phyloP scores from a whole-genome alignment of 306 rosid species.

The Carpinus viminea region DNA sequence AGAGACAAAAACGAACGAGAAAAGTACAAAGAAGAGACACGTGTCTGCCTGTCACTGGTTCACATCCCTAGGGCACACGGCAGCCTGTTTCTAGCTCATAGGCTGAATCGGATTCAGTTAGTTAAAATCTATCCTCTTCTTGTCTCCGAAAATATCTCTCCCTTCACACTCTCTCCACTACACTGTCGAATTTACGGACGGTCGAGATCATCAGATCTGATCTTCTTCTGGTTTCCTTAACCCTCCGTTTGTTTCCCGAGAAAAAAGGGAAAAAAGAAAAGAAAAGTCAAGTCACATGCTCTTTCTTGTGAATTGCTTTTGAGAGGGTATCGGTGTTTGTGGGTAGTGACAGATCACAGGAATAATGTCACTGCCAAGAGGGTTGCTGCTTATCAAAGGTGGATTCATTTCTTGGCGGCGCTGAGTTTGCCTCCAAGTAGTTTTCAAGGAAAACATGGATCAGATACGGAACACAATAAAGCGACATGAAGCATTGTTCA shows the following conservation, averaged over 20 bases:
- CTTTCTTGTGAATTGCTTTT: too few relatives aligned
- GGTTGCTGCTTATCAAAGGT: neutral
- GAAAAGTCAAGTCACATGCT: too few relatives aligned
- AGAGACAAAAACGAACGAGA: neutral
- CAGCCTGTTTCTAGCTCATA: neutral
- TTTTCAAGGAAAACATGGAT: neutral
- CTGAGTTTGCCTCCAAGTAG: neutral
- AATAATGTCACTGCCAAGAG: neutral
- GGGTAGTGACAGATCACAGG: neutral
- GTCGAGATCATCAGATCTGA: neutral
- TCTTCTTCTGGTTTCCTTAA: neutral
- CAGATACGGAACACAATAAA: neutral
- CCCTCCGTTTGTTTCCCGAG: neutral
- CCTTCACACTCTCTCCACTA: too few relatives aligned
- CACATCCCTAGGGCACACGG: neutral
- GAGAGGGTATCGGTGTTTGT: neutral
- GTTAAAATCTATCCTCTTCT: neutral
- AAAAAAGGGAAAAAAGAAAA: neutral
- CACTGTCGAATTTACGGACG: neutral
- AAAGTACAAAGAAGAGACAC: neutral
- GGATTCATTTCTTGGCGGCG: neutral
- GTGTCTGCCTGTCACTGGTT: neutral
- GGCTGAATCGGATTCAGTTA: neutral
- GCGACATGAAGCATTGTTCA: constrained; percentile 1
- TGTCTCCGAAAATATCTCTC: neutral